A percentile compares a stretch with the other conserved stretches of the same genome.
These are phyloP conservation scores for Colletotrichum sp. DNA, from an alignment of 2,329 filamentous ascomycete species.

Conservation along the genomic window DNA sequence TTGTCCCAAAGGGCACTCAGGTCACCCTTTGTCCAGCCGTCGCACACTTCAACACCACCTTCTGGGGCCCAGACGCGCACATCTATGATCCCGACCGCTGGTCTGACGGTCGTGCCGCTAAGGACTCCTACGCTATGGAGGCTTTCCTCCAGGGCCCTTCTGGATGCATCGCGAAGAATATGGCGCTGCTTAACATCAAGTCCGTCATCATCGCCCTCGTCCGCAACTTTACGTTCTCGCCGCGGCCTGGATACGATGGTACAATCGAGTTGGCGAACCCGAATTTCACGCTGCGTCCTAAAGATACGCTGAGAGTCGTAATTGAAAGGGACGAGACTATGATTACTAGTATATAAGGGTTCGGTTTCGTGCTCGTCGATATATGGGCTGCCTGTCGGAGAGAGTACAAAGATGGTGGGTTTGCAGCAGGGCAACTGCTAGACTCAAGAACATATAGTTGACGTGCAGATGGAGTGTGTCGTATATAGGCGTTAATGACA, in stretches of 20 bases:
- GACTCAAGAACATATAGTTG: not conserved
- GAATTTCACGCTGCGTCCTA: slow-evolving; percentile 21
- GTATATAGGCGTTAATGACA: not conserved
- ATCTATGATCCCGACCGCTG: slow-evolving; percentile 33
- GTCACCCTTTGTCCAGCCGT: slow-evolving; percentile 30
- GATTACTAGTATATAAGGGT: not conserved
- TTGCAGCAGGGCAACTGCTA: not conserved
- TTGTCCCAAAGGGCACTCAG: slow-evolving; percentile 32
- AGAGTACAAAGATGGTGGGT: not conserved
- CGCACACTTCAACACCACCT: slow-evolving; percentile 26
- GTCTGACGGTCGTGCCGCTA: slow-evolving; percentile 26
- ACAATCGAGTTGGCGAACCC: slow-evolving; percentile 16
- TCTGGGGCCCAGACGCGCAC: slow-evolving; percentile 34
- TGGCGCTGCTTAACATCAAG: slow-evolving; percentile 21
- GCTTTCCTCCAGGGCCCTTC: slow-evolving; percentile 27
- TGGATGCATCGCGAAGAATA: slow-evolving; percentile 21
- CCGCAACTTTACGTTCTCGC: slow-evolving; percentile 7
- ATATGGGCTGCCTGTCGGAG: not conserved
- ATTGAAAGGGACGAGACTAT: not conserved
- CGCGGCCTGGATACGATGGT: not conserved
- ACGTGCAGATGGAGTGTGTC: not conserved
- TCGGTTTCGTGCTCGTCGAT: not conserved
- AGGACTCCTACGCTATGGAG: slow-evolving; percentile 28
- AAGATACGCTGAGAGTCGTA: slow-evolving; percentile 3
- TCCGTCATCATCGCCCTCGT: slow-evolving; percentile 14